These are phyloP conservation scores for Vanrija sp. DNA, from an alignment of 1,284 basidiomycete species.

Conservation along the genomic window DNA sequence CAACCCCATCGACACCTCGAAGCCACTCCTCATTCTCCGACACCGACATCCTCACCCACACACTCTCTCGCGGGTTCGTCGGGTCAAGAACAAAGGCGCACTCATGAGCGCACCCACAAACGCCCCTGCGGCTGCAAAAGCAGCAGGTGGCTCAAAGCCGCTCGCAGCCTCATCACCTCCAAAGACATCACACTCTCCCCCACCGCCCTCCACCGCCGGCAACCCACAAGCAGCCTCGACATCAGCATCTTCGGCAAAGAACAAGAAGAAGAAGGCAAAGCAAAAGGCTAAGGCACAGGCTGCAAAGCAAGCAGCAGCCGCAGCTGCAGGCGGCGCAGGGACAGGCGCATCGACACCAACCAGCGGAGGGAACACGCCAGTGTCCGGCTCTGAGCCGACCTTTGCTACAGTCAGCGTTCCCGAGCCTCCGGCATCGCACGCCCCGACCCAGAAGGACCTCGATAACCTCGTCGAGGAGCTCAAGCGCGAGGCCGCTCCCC, in stretches of 20 bases:
- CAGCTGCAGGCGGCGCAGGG: not conserved
- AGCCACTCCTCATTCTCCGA: too few species aligned
- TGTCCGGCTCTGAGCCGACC: not conserved
- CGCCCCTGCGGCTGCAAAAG: not conserved
- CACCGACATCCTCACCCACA: too few species aligned
- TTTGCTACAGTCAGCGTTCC: not conserved
- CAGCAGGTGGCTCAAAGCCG: too few species aligned
- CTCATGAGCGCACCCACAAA: slow-evolving; percentile 9
- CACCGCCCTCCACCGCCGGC: not conserved
- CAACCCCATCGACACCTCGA: too few species aligned
- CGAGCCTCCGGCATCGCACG: not conserved
- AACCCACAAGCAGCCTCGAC: not conserved
- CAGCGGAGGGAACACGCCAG: too few species aligned
- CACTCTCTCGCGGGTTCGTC: too few species aligned
- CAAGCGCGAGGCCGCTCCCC: too few species aligned
- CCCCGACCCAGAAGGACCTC: not conserved
- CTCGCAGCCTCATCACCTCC: not conserved
- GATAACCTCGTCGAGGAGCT: too few species aligned
- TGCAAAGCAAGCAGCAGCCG: not conserved
- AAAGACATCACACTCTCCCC: not conserved
- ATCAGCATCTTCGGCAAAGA: slow-evolving; percentile 5
- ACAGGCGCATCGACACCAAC: not conserved
- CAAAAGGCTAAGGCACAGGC: not conserved
- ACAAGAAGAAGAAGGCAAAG: slow-evolving; percentile 23
- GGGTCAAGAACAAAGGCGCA: too few species aligned